phyloP scores from a whole-genome alignment of 352 stramenopile species.

The Hyaloperonospora brassicae region DNA sequence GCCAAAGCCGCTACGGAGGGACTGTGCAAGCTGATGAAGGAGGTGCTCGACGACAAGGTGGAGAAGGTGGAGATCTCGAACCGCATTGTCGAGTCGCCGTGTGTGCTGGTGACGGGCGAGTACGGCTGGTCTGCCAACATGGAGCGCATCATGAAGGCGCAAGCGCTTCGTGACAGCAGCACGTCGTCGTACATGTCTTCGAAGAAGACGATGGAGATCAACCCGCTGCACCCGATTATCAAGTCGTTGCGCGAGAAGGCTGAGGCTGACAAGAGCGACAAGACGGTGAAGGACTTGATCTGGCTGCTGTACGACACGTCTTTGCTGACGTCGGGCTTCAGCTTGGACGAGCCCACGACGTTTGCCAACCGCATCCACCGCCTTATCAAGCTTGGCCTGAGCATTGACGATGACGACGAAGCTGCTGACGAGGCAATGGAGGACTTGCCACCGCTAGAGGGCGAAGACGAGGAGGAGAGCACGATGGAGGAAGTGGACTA shows the following conservation, averaged over 20 bases:
- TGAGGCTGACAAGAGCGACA: slow-evolving; percentile 97
- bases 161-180: slow-evolving; percentile 96
- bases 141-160: slow-evolving; percentile 99
- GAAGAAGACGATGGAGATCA: slow-evolving; percentile 99
- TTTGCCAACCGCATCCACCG: slow-evolving; percentile 99
- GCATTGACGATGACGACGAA: slow-evolving; percentile 97
- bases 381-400: slow-evolving; percentile 98
- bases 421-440: slow-evolving; percentile 91
- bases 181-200: slow-evolving; percentile 98
- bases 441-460: slow-evolving; percentile 95
- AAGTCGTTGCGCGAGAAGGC: slow-evolving; percentile 97
- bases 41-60: slow-evolving; percentile 99
- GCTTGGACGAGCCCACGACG: slow-evolving; percentile 96
- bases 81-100: slow-evolving; percentile 97
- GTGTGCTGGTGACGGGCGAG: slow-evolving; percentile 97
- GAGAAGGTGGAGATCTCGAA: slow-evolving; percentile 99
- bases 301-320: slow-evolving; percentile 99
- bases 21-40: slow-evolving; percentile 99
- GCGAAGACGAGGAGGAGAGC: slow-evolving; percentile 92
- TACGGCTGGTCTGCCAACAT: slow-evolving; percentile 99
- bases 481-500: slow-evolving; percentile 99
- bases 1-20: slow-evolving; percentile 95
- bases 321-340: slow-evolving; percentile 98
- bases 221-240: slow-evolving; percentile 98
- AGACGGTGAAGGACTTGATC: slow-evolving; percentile 99